Evolutionary conservation across 805 yeast genomes (phyloP), one percentile per base, ranked within the genome.

Genomic region (Allodekkera sacchari): DNA sequence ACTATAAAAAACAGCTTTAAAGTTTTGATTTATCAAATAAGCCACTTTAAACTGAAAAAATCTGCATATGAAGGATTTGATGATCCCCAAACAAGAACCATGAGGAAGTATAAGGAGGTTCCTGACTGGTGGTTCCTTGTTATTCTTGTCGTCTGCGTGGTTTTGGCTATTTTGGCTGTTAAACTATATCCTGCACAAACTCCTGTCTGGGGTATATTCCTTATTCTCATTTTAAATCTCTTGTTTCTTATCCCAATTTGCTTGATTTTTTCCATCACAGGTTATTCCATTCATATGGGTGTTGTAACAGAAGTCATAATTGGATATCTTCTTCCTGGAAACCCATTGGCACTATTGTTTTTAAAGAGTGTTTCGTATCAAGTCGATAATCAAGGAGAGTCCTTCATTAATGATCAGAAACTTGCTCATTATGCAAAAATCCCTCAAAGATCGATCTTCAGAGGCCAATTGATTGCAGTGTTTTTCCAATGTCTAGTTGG

Each of bases 91-190:
- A n/a, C n/a, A n/a, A 61, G 78, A 41, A 62, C 75, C 35, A 76
- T 77, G 80, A 48, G 42, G 28, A 57, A 53, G 34, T 78, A 78
- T 50, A 64, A 64, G 23, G 83, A 78, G 40, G 83, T 75, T 13
- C 89, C 89, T 2, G 79, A 71, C 39, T 73, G 77, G 76, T 79
- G 85, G 85, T 78, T 69, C 44, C 44, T 56, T 4, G 35, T 53
- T 5, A 56, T 70, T 8, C 58, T 75, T 22, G 33, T 70, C 16
- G 39, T 56, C 15, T 18, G 20, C n/a, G 26, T 32, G 21, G 34
- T 27, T n/a, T 23, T 28, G 16, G 30, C 34, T 12, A 6, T 58
- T 74, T 22, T 57, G 71, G 48, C 60, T 22, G 49, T 64, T 25
- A 44, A 58, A 26, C 53, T 50, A 2, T 66, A 64, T 54, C 55